Percentiles rank a stretch among this genome's conserved stretches.
Evolutionary conservation across 768 basidiomycete genomes (phyloP).

Genomic region (Calocera viscosa): DNA sequence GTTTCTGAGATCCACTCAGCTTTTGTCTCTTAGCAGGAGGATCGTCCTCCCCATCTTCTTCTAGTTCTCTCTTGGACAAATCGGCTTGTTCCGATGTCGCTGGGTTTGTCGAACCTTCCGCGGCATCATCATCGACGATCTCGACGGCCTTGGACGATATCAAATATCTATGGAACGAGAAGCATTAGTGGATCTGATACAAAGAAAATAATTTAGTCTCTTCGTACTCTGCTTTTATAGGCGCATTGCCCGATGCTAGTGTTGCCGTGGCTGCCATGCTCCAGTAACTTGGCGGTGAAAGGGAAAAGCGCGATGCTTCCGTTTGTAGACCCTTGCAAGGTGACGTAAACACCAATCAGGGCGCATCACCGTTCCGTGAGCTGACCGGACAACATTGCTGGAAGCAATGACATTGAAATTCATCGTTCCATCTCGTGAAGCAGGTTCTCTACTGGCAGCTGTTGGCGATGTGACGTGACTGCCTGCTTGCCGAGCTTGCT

Average conservation of each 20-base stretch:
- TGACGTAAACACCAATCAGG: neutral
- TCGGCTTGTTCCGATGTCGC: constrained; percentile 16
- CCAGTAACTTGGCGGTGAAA: neutral
- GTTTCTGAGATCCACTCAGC: constrained; percentile 29
- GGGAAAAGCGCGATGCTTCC: neutral
- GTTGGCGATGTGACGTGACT: neutral
- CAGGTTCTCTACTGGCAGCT: neutral
- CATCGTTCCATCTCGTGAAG: no score
- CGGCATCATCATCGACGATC: constrained; percentile 44
- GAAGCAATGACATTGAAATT: no score
- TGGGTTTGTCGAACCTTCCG: constrained; percentile 45
- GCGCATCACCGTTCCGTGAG: no score
- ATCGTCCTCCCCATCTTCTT: constrained; percentile 14
- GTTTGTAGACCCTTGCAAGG: neutral
- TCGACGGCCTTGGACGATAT: constrained; percentile 24
- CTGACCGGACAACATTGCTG: no score
- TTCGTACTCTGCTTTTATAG: constrained; percentile 41
- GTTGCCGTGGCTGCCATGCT: neutral
- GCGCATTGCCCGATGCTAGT: constrained; percentile 37
- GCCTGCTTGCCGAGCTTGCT: no score
- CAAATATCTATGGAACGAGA: constrained; percentile 27
- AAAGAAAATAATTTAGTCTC: neutral
- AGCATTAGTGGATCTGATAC: neutral
- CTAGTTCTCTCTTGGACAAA: constrained; percentile 1
- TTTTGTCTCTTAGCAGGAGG: constrained; percentile 22